Evolutionary conservation across 2,329 filamentous ascomycete genomes (phyloP), one percentile per base, ranked within the genome.

Genomic region (Aspergillus fumigatus): DNA sequence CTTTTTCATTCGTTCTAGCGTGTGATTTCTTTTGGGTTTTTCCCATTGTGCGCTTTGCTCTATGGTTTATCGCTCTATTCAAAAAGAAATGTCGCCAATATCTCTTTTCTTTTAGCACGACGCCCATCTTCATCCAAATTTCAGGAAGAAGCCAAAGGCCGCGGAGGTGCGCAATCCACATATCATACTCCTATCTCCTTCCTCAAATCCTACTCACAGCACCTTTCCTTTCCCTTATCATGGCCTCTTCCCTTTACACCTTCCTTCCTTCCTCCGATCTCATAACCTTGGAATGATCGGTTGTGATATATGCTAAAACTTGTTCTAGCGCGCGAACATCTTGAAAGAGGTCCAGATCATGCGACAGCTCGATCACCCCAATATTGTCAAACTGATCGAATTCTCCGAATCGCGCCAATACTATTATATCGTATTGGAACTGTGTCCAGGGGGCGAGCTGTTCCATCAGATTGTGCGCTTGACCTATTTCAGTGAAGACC

Each of bases 271-370:
- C 48, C 40, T 49, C 50, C 25, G 29, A 40, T 35, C 35, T 50
- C 38, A 29, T 23, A 40, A 32, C 29, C 56, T 21, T 35, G 21
- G 38, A 41, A 35, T 45, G 40, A 48, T 48, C 14, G 35, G 19
- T 32, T 51, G 43, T 50, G 32, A 19, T 6, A 52, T 54, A 60
- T 45, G 55, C 69, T 77, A 58, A 77, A 65, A 60, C 26, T 59
- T 43, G 62, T 56, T 62, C 62, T 74, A 99, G 94, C 85, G 94
- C 77, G 90, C 93, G 62, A 99, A 97, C 70, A 97, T 99, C 63
- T 79, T 99, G 59, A 99, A 99, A 77, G 94, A 99, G 75, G 94
- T 99, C 14, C 90, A 96, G 69, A 99, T 99, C 66, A 99, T 99
- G 93, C 90, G 92, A 62, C 89, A 95, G 69, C 82, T 99, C 50